Evolutionary conservation across 148 eudicot species (phyloP).

Genomic region (Beta vulgaris): DNA sequence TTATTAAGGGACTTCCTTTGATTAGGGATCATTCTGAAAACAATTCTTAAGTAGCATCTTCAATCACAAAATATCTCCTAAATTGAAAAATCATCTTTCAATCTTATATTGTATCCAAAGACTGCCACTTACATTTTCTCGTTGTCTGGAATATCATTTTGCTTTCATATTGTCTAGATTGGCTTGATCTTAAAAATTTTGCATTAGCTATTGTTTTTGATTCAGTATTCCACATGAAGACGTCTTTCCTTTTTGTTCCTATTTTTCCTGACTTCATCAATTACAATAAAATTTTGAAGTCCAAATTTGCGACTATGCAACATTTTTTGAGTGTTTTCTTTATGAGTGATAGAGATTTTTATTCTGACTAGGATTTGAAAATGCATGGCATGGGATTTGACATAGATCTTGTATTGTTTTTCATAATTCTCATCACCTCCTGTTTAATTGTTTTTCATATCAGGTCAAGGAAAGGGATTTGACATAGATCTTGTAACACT

Average conservation of each 20-base stretch:
- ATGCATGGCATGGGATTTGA: background rate
- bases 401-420: no score
- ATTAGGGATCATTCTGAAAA: background rate
- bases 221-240: background rate
- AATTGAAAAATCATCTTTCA: background rate
- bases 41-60: background rate
- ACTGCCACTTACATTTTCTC: background rate
- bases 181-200: background rate
- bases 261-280: background rate
- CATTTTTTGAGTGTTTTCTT: background rate
- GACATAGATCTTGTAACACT: constrained; percentile 75
- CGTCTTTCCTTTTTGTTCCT: background rate
- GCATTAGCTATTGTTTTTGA: background rate
- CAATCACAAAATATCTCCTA: background rate
- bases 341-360: background rate
- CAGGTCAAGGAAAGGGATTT: constrained; percentile 97
- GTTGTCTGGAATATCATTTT: background rate
- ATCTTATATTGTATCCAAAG: background rate
- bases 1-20: no score
- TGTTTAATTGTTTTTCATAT: constrained; percentile 4
- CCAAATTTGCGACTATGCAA: background rate
- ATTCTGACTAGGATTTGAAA: background rate
- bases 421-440: constrained; percentile 1
- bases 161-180: background rate
- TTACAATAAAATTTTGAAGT: background rate